phyloP scores from a whole-genome alignment of 2,329 filamentous ascomycete species.

The Nemania sp. region DNA sequence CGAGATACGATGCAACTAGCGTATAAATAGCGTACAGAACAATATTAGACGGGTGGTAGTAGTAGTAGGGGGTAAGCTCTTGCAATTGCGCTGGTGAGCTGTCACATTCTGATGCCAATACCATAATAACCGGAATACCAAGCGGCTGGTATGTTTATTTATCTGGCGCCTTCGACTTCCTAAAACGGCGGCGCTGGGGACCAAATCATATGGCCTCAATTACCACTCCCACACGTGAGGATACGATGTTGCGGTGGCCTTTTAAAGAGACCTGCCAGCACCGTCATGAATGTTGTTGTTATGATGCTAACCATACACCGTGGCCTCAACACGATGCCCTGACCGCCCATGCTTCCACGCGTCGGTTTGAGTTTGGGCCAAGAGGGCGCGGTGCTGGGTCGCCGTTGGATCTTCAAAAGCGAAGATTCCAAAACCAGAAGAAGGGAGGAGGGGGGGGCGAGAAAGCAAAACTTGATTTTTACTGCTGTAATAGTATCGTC shows the following conservation, averaged over 20 bases:
- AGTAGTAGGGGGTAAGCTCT: slow-evolving; percentile 5
- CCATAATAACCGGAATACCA: neutral
- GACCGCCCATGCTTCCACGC: neutral
- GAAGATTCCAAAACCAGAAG: neutral
- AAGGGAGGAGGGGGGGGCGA: slow-evolving; percentile 10
- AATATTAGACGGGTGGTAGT: slow-evolving; percentile 4
- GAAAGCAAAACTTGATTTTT: slow-evolving; percentile 8
- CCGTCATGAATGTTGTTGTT: slow-evolving; percentile 1
- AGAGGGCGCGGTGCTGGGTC: slow-evolving; percentile 15
- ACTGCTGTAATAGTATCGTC: neutral
- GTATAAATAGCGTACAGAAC: neutral
- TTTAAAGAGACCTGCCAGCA: neutral
- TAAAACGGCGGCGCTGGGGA: slow-evolving; percentile 4
- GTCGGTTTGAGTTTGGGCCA: slow-evolving; percentile 19
- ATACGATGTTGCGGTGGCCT: neutral
- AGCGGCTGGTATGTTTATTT: slow-evolving; percentile 19
- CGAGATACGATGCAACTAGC: slow-evolving; percentile 15
- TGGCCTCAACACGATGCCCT: slow-evolving; percentile 2
- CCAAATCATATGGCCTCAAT: slow-evolving; percentile 5
- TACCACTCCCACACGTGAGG: slow-evolving; percentile 4
- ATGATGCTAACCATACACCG: neutral
- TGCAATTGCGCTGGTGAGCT: slow-evolving; percentile 21
- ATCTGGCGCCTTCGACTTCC: neutral
- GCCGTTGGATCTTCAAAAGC: neutral
- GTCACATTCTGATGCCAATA: slow-evolving; percentile 1